Conservation (phyloP, 2,329 filamentous ascomycete genomes). For the Talaromyces funiculosus region DNA sequence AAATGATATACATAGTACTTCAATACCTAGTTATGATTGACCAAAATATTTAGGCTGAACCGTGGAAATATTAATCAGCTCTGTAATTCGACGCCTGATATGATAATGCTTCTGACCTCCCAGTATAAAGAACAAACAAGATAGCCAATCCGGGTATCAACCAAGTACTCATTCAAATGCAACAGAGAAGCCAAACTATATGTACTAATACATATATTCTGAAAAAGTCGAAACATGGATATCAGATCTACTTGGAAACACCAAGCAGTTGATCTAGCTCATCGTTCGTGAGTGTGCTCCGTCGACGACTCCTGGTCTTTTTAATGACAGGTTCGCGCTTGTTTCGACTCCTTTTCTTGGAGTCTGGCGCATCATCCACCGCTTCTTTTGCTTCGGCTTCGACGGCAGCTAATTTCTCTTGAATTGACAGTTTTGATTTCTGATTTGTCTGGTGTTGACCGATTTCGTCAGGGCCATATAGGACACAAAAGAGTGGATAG, state of each 20-base stretch:
- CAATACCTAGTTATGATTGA: background rate
- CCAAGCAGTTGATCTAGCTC: constrained; percentile 40
- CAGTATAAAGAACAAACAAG: background rate
- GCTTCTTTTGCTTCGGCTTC: constrained; percentile 40
- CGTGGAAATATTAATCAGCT: background rate
- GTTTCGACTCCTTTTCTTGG: constrained; percentile 9
- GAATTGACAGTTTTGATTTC: constrained; percentile 29
- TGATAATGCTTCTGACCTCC: background rate
- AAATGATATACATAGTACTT: background rate
- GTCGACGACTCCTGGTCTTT: constrained; percentile 21
- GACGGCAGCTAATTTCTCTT: constrained; percentile 40
- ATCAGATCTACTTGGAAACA: constrained; percentile 11
- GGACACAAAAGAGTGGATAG: background rate
- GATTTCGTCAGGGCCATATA: too few species aligned
- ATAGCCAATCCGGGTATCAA: constrained; percentile 11
- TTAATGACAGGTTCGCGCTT: constrained; percentile 22
- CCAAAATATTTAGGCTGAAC: background rate
- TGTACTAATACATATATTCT: background rate
- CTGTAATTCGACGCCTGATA: background rate
- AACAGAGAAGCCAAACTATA: background rate
- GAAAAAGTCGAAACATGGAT: background rate
- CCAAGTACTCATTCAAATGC: constrained; percentile 11
- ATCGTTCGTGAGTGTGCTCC: constrained; percentile 42
- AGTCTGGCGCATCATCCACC: constrained; percentile 16
- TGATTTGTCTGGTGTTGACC: constrained; percentile 12